These are phyloP conservation scores for Thelonectria olida DNA, from an alignment of 2,329 filamentous ascomycete genomes.

Conservation along the genomic window DNA sequence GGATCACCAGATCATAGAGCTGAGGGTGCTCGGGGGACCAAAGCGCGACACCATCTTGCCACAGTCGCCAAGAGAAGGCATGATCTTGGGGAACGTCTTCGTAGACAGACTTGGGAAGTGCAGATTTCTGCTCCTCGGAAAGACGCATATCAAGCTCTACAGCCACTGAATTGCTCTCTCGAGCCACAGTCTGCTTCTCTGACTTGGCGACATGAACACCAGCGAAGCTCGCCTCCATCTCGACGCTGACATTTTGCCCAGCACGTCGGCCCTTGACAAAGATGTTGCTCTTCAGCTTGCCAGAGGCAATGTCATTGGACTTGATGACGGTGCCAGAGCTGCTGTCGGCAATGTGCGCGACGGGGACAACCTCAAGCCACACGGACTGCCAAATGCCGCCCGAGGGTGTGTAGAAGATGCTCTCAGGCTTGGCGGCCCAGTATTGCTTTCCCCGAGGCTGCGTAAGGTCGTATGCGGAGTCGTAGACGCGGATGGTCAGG, in stretches of 20 bases:
- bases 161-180: constrained; percentile 58
- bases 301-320: constrained; percentile 62
- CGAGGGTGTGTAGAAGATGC: constrained; percentile 67
- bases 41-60: constrained; percentile 66
- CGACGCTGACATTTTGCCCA: constrained; percentile 57
- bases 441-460: constrained; percentile 76
- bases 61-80: constrained; percentile 56
- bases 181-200: constrained; percentile 53
- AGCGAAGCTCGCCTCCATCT: constrained; percentile 62
- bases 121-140: constrained; percentile 49
- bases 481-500: constrained; percentile 67
- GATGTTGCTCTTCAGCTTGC: constrained; percentile 60
- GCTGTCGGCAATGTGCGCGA: constrained; percentile 61
- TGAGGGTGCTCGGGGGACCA: constrained; percentile 68
- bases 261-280: constrained; percentile 59
- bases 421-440: constrained; percentile 68
- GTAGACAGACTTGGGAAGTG: constrained; percentile 49
- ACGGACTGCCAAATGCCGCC: constrained; percentile 68
- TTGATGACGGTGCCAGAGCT: constrained; percentile 66
- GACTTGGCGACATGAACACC: constrained; percentile 57
- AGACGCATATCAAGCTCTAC: constrained; percentile 61
- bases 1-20: constrained; percentile 64
- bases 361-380: constrained; percentile 65
- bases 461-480: constrained; percentile 70
- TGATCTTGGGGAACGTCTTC: constrained; percentile 47